These are phyloP conservation scores for Phytophthora cactorum DNA, from an alignment of 352 stramenopile species.

Conservation along the genomic window DNA sequence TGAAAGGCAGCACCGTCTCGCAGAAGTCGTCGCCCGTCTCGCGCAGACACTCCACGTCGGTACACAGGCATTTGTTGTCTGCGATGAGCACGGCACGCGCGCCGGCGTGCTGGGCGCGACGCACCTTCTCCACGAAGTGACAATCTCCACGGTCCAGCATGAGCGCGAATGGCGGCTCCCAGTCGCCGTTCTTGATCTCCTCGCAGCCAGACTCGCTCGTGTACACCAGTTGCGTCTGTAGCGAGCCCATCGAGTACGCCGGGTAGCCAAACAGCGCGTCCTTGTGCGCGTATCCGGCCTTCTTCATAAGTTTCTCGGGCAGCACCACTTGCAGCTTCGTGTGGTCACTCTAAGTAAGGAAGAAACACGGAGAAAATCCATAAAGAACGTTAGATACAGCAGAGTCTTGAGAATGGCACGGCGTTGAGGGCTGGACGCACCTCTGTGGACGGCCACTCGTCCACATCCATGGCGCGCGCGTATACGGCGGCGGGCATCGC, in stretches of 20 bases:
- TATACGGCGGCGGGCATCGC: constrained; percentile 20
- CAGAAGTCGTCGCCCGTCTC: constrained; percentile 85
- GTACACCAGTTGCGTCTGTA: constrained; percentile 92
- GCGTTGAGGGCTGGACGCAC: constrained; percentile 35
- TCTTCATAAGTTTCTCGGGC: constrained; percentile 89
- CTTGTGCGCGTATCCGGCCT: constrained; percentile 95
- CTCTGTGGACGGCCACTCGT: constrained; percentile 85
- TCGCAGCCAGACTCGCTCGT: constrained; percentile 78
- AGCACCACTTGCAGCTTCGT: constrained; percentile 91
- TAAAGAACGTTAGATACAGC: constrained; percentile 12
- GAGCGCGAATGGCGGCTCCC: constrained; percentile 94
- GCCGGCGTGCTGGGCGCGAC: constrained; percentile 91
- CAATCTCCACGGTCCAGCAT: constrained; percentile 96
- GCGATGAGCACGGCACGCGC: constrained; percentile 95
- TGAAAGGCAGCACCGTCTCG: constrained; percentile 89
- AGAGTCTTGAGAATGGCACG: neutral
- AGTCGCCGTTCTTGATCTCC: constrained; percentile 82
- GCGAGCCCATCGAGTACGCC: constrained; percentile 89
- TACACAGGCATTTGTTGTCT: constrained; percentile 97
- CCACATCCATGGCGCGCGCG: constrained; percentile 73
- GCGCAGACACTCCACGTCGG: constrained; percentile 75
- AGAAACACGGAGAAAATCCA: neutral
- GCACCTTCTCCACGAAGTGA: constrained; percentile 97
- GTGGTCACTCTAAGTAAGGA: constrained; percentile 70
- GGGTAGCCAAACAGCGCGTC: constrained; percentile 97